phyloP scores from a whole-genome alignment of 306 rosid species.

The Pueraria montana region DNA sequence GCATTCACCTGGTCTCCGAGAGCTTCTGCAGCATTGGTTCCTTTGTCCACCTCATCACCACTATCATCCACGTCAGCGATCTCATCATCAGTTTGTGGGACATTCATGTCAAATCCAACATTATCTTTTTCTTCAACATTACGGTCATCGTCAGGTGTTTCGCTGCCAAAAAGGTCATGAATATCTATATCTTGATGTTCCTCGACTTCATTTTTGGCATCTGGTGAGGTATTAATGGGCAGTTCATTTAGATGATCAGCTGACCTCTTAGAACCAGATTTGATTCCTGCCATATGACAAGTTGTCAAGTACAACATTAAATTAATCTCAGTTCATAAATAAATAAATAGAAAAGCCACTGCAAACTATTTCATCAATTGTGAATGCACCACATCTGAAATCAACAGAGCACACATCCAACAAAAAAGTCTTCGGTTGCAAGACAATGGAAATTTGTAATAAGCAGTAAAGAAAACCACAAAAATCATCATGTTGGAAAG shows the following conservation, averaged over 20 bases:
- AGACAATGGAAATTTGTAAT: conserved; percentile 20
- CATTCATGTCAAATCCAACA: conserved; percentile 54
- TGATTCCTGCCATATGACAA: conserved; percentile 61
- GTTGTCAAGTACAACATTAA: conserved; percentile 36
- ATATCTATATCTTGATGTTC: conserved; percentile 81
- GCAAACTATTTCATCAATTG: conserved; percentile 19
- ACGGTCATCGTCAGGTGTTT: conserved; percentile 69
- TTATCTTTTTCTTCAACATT: conserved; percentile 71
- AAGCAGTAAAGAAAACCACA: conserved; percentile 15
- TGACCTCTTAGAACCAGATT: conserved; percentile 58
- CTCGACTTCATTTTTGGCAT: conserved; percentile 62
- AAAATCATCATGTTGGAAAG: conserved; percentile 32
- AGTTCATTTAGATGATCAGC: conserved; percentile 59
- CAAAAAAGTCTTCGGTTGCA: neutral
- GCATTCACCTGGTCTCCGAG: conserved; percentile 85
- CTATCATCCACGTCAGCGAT: conserved; percentile 91
- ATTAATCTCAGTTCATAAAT: conserved; percentile 9
- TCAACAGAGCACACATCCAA: conserved; percentile 32
- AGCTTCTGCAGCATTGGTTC: conserved; percentile 90
- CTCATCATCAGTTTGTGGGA: conserved; percentile 30
- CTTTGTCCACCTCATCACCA: conserved; percentile 87
- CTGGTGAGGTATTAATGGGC: conserved; percentile 64
- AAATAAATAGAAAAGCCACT: neutral
- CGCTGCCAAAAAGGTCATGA: conserved; percentile 76
- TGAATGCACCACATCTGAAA: conserved; percentile 19